phyloP scores from a whole-genome alignment of 192 early-diverging fungal genomes.

The Umbelopsis isabellina region DNA sequence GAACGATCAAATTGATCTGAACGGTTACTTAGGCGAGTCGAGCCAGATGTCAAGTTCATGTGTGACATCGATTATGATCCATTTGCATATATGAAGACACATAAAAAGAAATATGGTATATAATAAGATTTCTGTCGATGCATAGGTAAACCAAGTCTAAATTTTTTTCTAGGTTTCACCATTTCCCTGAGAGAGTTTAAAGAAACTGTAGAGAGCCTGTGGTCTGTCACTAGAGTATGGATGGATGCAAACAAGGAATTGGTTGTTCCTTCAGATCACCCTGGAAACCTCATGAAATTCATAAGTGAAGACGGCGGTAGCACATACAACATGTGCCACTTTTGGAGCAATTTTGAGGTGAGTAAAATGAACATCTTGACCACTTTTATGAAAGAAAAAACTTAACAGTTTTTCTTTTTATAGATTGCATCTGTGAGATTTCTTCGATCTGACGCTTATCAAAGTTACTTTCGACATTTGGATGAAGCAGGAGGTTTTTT shows the following conservation, averaged over 20 bases:
- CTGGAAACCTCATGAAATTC: slow-evolving; percentile 51
- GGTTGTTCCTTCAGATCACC: slow-evolving; percentile 42
- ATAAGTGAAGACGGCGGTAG: slow-evolving; percentile 56
- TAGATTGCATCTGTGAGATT: slow-evolving; percentile 51
- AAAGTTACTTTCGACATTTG: slow-evolving; percentile 69
- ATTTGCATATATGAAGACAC: slow-evolving; percentile 77
- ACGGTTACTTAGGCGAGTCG: slow-evolving; percentile 57
- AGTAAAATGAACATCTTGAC: slow-evolving; percentile 35
- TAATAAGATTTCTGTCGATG: background rate
- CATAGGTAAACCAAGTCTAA: background rate
- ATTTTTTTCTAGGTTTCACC: slow-evolving; percentile 55
- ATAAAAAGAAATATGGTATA: slow-evolving; percentile 76
- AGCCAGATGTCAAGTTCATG: slow-evolving; percentile 80
- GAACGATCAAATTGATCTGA: background rate
- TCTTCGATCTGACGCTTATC: slow-evolving; percentile 66
- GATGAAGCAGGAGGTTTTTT: slow-evolving; percentile 82
- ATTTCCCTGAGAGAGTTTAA: slow-evolving; percentile 71
- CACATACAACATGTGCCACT: slow-evolving; percentile 78
- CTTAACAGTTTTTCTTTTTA: background rate
- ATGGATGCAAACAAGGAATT: slow-evolving; percentile 50
- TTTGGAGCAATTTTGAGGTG: slow-evolving; percentile 92
- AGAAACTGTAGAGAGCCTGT: slow-evolving; percentile 72
- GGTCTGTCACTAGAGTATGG: slow-evolving; percentile 62
- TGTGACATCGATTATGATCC: slow-evolving; percentile 90
- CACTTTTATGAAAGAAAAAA: background rate